Evolutionary conservation across 768 basidiomycete species (phyloP).

Genomic region (Russula earlei): DNA sequence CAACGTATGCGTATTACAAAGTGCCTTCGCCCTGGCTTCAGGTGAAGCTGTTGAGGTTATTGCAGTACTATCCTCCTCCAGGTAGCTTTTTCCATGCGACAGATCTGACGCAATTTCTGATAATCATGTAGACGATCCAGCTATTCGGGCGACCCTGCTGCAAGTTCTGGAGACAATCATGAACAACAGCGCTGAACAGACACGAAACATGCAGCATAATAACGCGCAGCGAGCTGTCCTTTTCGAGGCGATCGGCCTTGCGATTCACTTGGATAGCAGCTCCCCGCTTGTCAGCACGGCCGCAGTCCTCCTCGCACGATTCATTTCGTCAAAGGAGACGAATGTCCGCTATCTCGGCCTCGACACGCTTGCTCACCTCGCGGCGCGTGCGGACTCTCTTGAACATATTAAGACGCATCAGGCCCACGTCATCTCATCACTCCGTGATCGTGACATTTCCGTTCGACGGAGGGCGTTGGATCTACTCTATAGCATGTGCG

Average conservation of each 20-base stretch:
- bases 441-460: slow-evolving; percentile 96
- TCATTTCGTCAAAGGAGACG: slow-evolving; percentile 97
- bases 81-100: slow-evolving; percentile 40
- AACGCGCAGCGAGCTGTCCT: slow-evolving; percentile 98
- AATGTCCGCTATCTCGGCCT: slow-evolving; percentile 96
- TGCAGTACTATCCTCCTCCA: slow-evolving; percentile 94
- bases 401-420: slow-evolving; percentile 93
- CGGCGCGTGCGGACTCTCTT: slow-evolving; percentile 84
- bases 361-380: slow-evolving; percentile 97
- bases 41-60: slow-evolving; percentile 83
- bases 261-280: slow-evolving; percentile 89
- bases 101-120: background rate
- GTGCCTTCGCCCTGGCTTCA: slow-evolving; percentile 97
- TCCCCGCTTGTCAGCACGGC: slow-evolving; percentile 84
- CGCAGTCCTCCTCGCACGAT: slow-evolving; percentile 84
- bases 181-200: slow-evolving; percentile 83
- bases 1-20: slow-evolving; percentile 94
- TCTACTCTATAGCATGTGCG: slow-evolving; percentile 98
- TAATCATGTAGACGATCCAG: slow-evolving; percentile 61
- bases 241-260: slow-evolving; percentile 94
- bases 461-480: slow-evolving; percentile 91
- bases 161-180: slow-evolving; percentile 84
- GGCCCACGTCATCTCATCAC: slow-evolving; percentile 85
- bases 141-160: slow-evolving; percentile 65
- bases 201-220: slow-evolving; percentile 94